phyloP scores from a whole-genome alignment of 1,284 basidiomycete genomes.

The Cryptococcus hybrid region DNA sequence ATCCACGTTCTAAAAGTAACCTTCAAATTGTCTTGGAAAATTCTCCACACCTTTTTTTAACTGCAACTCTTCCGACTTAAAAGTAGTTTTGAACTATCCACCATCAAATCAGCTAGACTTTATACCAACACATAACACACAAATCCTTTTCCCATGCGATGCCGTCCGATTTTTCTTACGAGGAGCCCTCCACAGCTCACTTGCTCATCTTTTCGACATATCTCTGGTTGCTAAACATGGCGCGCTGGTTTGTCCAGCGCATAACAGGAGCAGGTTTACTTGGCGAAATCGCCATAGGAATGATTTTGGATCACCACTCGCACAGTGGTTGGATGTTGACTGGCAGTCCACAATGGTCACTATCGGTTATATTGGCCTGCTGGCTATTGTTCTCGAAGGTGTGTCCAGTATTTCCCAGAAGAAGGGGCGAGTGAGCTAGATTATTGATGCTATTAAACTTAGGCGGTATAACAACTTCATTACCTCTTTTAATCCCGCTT shows the following conservation, averaged over 20 bases:
- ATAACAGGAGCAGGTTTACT: slow-evolving; percentile 48
- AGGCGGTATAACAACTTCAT: slow-evolving; percentile 55
- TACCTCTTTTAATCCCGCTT: slow-evolving; percentile 49
- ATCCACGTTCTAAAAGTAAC: too few species aligned
- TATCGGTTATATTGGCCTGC: slow-evolving; percentile 57
- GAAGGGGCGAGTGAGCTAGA: neutral
- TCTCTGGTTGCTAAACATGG: slow-evolving; percentile 48
- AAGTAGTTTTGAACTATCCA: too few species aligned
- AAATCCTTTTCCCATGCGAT: slow-evolving; percentile 5
- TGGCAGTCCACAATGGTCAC: slow-evolving; percentile 54
- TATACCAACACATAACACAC: too few species aligned
- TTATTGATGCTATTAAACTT: neutral
- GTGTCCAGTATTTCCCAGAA: slow-evolving; percentile 2
- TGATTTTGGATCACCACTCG: slow-evolving; percentile 55
- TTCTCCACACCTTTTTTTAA: too few species aligned
- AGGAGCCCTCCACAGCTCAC: slow-evolving; percentile 37
- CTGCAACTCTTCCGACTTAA: too few species aligned
- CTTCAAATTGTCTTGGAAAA: too few species aligned
- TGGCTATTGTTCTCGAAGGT: slow-evolving; percentile 59
- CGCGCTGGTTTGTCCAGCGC: slow-evolving; percentile 33
- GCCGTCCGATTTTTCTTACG: slow-evolving; percentile 36
- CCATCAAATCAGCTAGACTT: too few species aligned
- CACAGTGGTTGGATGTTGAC: slow-evolving; percentile 48
- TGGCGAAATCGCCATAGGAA: slow-evolving; percentile 55
- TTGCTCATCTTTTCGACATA: slow-evolving; percentile 47